Base-by-base conservation (phyloP, 805 yeast genomes). In the Dipodascus geniculatus region DNA sequence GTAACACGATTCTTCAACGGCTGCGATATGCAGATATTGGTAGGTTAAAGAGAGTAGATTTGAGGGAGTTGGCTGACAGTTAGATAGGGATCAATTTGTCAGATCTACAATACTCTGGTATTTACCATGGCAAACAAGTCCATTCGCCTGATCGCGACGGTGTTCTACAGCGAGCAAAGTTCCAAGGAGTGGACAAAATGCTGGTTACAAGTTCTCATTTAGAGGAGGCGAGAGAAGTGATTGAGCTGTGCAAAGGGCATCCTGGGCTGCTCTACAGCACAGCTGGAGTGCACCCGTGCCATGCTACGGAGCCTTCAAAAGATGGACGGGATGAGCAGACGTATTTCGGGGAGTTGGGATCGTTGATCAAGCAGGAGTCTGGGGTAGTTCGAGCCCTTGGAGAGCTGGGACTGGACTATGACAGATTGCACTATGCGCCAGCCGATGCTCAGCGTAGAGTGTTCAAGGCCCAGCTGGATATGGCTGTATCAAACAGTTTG, bases 221-320 rank as follows among this genome's bases (percentile, higher is more conserved):
- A 3, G 63, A 66, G 1, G 96, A 91, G 60, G 80, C 90, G 20
- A 61, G 65, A 35, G 70, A 73, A n/a, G 85, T 89, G 4, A 66
- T 86, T 17, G 75, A 74, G 16, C 63, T 90, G 28, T 81, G 85
- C 42, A 57, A 63, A 2, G 56, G 66, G 51, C 67, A 69, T 54
- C 69, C 71, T 2, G 51, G 53, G 14, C 62, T 57, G 22, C 64
- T 82, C 28, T 77, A 71, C 56, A 79, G 85, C 22, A 93, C 99
- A 0, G 90, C 82, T 1, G 99, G 99, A 11, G 95, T 91, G 1
- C 99, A 93, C 70, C 99, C 99, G 0, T 91, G 99, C 68, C 74
- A 84, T 17, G 95, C 89, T 0, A 66, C 66, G 63, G 90, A 74
- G 60, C 77, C 81, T 57, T 69, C 61, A 6, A 56, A 62, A 11